A percentile compares a stretch with the other conserved stretches of the same genome.
Evolutionary conservation across 2,329 filamentous ascomycete species (phyloP).

Genomic region (Tolypocladium sp.): DNA sequence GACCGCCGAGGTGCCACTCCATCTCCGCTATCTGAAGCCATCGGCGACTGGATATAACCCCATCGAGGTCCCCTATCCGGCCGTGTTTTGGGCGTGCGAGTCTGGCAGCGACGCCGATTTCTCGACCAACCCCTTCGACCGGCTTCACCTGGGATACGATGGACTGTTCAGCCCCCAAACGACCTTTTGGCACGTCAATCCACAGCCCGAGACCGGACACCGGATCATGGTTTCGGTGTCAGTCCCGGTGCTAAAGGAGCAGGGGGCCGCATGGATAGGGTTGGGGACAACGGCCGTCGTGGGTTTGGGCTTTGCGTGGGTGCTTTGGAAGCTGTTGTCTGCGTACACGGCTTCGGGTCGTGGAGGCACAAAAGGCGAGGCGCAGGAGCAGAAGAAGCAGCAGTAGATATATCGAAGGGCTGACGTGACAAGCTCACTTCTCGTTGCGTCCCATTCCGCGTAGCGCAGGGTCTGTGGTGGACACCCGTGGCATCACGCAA

Average conservation of each 20-base stretch:
- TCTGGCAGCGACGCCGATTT: conserved; percentile 59
- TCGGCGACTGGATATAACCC: conserved; percentile 41
- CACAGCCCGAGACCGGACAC: conserved; percentile 26
- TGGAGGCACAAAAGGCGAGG: conserved; percentile 7
- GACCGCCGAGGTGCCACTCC: conserved; percentile 68
- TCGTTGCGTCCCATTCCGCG: not conserved
- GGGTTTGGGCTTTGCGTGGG: conserved; percentile 58
- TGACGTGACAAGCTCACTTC: not conserved
- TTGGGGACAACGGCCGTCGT: conserved; percentile 51
- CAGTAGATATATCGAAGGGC: conserved; percentile 4
- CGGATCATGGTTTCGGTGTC: conserved; percentile 44
- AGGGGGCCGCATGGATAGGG: conserved; percentile 36
- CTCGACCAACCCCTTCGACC: conserved; percentile 73
- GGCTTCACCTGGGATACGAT: conserved; percentile 78
- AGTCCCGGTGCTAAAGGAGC: conserved; percentile 57
- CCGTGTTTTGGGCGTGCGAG: conserved; percentile 84
- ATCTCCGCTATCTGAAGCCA: conserved; percentile 73
- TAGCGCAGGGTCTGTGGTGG: not conserved
- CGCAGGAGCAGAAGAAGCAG: conserved; percentile 11
- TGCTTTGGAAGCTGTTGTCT: conserved; percentile 47
- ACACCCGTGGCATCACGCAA: not conserved
- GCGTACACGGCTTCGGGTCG: conserved; percentile 4
- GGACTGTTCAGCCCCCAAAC: conserved; percentile 66
- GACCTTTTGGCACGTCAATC: conserved; percentile 71
- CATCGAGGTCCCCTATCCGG: conserved; percentile 66